A percentile compares a stretch with the other conserved stretches of the same genome.
Evolutionary conservation across 2,329 filamentous ascomycete species (phyloP).

Genomic region (Aspergillus pseudotamarii): DNA sequence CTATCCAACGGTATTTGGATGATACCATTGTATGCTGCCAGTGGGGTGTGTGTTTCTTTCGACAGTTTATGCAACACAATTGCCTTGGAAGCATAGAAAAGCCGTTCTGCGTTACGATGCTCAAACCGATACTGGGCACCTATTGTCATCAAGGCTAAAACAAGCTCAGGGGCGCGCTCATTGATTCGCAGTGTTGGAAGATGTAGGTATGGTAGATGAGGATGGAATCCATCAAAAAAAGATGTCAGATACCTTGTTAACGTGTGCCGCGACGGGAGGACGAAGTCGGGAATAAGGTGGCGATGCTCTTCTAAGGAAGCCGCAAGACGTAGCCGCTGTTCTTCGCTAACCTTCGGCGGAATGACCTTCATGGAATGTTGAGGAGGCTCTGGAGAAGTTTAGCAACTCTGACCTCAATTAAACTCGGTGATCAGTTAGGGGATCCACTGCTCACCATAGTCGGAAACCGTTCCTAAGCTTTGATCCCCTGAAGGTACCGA

Average conservation of each 20-base stretch:
- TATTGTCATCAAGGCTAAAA: slow-evolving; percentile 68
- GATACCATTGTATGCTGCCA: slow-evolving; percentile 18
- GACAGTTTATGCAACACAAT: slow-evolving; percentile 65
- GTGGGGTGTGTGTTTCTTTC: slow-evolving; percentile 22
- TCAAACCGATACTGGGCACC: slow-evolving; percentile 56
- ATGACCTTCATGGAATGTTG: slow-evolving; percentile 25
- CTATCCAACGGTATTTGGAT: slow-evolving; percentile 24
- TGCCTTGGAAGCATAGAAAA: slow-evolving; percentile 60
- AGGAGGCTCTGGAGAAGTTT: slow-evolving; percentile 27
- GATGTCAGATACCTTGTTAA: slow-evolving; percentile 70
- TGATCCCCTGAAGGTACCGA: slow-evolving; percentile 36
- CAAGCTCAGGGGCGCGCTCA: slow-evolving; percentile 68
- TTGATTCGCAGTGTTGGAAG: slow-evolving; percentile 66
- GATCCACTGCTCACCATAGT: slow-evolving; percentile 27
- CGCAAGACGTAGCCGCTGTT: slow-evolving; percentile 34
- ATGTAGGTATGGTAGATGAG: slow-evolving; percentile 66
- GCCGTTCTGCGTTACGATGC: slow-evolving; percentile 32
- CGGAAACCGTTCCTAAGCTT: slow-evolving; percentile 34
- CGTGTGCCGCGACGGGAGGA: slow-evolving; percentile 70
- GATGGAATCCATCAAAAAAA: slow-evolving; percentile 68
- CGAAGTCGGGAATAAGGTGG: slow-evolving; percentile 52
- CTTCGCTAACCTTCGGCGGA: slow-evolving; percentile 32
- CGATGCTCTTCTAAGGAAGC: slow-evolving; percentile 34
- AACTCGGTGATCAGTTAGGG: not conserved
- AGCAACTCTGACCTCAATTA: not conserved